Percentiles rank a stretch among this genome's conserved stretches.
Evolutionary conservation across 768 basidiomycete species (phyloP).

Genomic region (Gloeophyllum trabeum): DNA sequence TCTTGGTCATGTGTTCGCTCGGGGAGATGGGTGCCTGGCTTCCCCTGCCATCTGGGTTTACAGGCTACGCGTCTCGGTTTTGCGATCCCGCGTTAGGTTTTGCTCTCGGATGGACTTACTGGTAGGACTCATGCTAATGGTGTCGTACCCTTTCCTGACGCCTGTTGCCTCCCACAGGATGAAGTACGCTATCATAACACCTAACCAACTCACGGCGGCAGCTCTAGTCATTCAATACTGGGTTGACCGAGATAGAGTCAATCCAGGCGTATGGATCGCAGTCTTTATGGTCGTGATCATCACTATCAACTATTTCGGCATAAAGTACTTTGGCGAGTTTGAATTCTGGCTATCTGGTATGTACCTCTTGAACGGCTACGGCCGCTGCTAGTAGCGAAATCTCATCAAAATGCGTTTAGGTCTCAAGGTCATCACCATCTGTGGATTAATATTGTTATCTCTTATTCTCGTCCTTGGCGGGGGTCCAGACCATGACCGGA

Average conservation of each 20-base stretch:
- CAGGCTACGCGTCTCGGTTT: conserved; percentile 52
- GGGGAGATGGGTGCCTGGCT: conserved; percentile 28
- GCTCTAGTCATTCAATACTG: conserved; percentile 36
- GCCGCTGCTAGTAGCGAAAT: too few relatives aligned
- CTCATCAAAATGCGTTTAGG: conserved; percentile 9
- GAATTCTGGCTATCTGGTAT: conserved; percentile 36
- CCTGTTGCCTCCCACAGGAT: not conserved
- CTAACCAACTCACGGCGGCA: conserved; percentile 19
- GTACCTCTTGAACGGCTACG: too few relatives aligned
- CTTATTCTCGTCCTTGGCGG: conserved; percentile 55
- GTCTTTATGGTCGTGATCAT: conserved; percentile 1
- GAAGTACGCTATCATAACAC: conserved; percentile 46
- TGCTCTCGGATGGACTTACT: conserved; percentile 54
- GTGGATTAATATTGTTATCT: conserved; percentile 36
- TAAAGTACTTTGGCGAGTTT: conserved; percentile 61
- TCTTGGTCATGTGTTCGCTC: conserved; percentile 41
- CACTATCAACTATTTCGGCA: conserved; percentile 19
- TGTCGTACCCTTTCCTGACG: not conserved
- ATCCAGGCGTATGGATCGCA: not conserved
- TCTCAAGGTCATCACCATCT: conserved; percentile 45
- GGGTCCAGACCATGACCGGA: conserved; percentile 22
- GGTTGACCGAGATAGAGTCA: conserved; percentile 20
- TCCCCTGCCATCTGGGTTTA: conserved; percentile 48
- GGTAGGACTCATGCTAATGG: conserved; percentile 28
- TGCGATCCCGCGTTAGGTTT: conserved; percentile 62